Evolutionary conservation across 495 filamentous ascomycete genomes (phyloP), one percentile per base, ranked within the genome.

Genomic region (Cudoniella acicularis): DNA sequence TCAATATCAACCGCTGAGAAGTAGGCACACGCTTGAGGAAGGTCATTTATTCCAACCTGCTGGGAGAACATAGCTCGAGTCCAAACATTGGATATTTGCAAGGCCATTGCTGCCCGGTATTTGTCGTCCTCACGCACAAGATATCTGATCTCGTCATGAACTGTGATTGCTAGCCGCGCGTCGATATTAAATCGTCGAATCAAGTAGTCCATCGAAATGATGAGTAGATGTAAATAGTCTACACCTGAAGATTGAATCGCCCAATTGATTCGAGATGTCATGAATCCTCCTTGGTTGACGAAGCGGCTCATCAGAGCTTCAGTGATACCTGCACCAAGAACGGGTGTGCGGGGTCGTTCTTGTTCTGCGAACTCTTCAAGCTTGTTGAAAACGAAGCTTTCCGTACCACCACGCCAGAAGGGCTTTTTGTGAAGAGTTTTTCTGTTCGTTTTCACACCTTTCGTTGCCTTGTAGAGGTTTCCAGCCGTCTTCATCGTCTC

Each of bases 241-340:
- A 98, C 94, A 26, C 94, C 94, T 8, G 89, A 94, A 1, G 91
- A 96, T 64, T 99, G 94, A 61, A 99, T 97, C 18, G 94, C 94
- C 94, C 94, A 99, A 69, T 99, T 99, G 75, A 99, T 96, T 17
- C 94, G 85, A 30, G 89, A 94, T 1, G 95, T 95, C 76, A 99
- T 88, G 74, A 93, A 99, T 48, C 87, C 90, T 25, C 92, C 92
- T 65, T 88, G 92, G 71, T 83, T 91, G 64, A 98, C 84, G 67
- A 87, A 95, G 27, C 90, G 85, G 45, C 85, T 78, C 86, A 92
- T 91, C 16, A 99, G 76, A 0, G 94, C 94, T 70, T 98, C 92
- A 0, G 94, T 99, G 67, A 99, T 98, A 10, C 94, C 93, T 16
- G 94, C 94, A 11, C 88, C 95, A n/a, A 99, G 79, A 13, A 96